phyloP scores from a whole-genome alignment of 768 basidiomycete species.

The Serendipita vermifera region DNA sequence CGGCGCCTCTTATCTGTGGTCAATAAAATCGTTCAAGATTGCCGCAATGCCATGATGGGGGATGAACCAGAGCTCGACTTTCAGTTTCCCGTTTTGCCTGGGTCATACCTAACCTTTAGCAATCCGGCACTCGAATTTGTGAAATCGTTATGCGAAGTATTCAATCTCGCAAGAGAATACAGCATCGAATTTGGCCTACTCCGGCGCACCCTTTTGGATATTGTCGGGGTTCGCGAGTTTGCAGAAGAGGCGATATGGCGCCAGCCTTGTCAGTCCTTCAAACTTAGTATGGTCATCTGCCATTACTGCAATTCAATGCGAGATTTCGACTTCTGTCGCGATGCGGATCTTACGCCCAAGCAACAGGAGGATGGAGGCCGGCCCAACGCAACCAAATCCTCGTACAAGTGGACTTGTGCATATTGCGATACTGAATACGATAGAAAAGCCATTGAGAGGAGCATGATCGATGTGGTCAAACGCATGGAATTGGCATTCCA shows the following conservation, averaged over 20 bases:
- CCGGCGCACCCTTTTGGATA: conserved; percentile 77
- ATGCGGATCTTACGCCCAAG: conserved; percentile 63
- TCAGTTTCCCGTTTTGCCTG: conserved; percentile 76
- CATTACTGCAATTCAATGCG: conserved; percentile 70
- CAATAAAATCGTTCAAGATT: conserved; percentile 40
- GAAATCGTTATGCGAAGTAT: conserved; percentile 75
- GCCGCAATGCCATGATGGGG: conserved; percentile 46
- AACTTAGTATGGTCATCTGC: conserved; percentile 77
- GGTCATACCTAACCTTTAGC: conserved; percentile 62
- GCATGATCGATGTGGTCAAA: conserved; percentile 63
- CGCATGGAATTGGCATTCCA: conserved; percentile 59
- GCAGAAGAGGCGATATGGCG: conserved; percentile 72
- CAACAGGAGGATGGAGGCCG: conserved; percentile 31
- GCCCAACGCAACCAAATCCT: background rate
- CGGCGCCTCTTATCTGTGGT: conserved; percentile 64
- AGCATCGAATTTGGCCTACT: conserved; percentile 78
- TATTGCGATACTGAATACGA: conserved; percentile 81
- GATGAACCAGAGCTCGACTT: conserved; percentile 44
- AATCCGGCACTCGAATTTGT: conserved; percentile 81
- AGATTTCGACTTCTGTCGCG: conserved; percentile 93
- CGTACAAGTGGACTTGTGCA: conserved; percentile 46
- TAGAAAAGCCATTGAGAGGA: conserved; percentile 72
- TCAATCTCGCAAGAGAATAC: conserved; percentile 67
- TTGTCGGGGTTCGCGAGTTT: conserved; percentile 79
- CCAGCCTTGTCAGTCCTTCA: conserved; percentile 84